These are phyloP conservation scores for Neoarthrinium moseri DNA, from an alignment of 2,329 filamentous ascomycete species.

Conservation along the genomic window DNA sequence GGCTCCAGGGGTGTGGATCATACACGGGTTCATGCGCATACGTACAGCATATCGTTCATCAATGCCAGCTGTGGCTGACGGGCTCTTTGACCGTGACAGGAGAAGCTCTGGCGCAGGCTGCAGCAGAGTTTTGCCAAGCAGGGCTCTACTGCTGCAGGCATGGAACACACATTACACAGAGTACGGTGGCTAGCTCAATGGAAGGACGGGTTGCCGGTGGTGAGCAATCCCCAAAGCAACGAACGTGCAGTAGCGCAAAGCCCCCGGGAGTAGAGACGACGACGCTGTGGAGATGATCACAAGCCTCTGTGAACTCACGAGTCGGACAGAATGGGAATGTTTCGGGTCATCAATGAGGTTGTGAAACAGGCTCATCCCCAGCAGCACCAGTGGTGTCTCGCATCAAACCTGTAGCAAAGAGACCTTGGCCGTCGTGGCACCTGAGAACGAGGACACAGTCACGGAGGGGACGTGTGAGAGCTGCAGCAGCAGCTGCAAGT, in stretches of 20 bases:
- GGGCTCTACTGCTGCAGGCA: slow-evolving; percentile 1
- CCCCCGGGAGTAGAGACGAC: background rate
- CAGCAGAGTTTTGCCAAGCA: background rate
- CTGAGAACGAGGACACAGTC: background rate
- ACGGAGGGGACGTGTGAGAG: background rate
- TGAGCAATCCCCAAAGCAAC: background rate
- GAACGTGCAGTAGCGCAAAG: background rate
- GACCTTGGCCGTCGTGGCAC: background rate
- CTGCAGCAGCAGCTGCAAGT: background rate
- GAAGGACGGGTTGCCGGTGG: background rate
- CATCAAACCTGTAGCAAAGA: slow-evolving; percentile 7
- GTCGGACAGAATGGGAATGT: slow-evolving; percentile 6
- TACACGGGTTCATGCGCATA: slow-evolving; percentile 8
- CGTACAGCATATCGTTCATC: background rate
- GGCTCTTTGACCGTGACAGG: background rate
- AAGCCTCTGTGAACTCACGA: background rate
- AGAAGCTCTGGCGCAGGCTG: background rate
- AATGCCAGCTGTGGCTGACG: background rate
- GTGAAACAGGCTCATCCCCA: slow-evolving; percentile 2
- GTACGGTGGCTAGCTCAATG: background rate
- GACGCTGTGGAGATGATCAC: background rate
- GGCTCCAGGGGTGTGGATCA: slow-evolving; percentile 9
- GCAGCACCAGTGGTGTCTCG: background rate
- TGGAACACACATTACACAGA: background rate
- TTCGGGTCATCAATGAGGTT: slow-evolving; percentile 7